These are phyloP conservation scores for Plectosphaerella sp. DNA, from an alignment of 2,329 filamentous ascomycete species.

Conservation along the genomic window DNA sequence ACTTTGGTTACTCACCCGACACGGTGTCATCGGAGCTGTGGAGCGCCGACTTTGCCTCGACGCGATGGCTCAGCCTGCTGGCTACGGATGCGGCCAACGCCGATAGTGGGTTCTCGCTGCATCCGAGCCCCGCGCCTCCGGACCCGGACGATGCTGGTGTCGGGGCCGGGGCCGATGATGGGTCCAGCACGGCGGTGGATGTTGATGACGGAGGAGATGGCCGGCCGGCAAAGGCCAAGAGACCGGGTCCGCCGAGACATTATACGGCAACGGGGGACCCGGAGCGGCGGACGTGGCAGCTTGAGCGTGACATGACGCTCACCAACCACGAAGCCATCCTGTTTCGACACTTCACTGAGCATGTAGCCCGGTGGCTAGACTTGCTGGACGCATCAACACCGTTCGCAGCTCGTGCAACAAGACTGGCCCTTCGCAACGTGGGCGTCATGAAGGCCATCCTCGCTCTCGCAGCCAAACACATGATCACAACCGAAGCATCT, in stretches of 20 bases:
- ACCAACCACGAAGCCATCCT: conserved; percentile 19
- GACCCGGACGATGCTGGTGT: neutral
- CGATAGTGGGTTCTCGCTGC: conserved; percentile 22
- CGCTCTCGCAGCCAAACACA: conserved; percentile 48
- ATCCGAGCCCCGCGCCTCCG: conserved; percentile 11
- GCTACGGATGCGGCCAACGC: conserved; percentile 25
- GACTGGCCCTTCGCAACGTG: conserved; percentile 41
- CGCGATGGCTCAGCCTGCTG: conserved; percentile 23
- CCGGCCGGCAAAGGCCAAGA: conserved; percentile 3
- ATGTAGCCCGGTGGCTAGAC: conserved; percentile 17
- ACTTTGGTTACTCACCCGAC: conserved; percentile 15
- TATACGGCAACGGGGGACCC: conserved; percentile 6
- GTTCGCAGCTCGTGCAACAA: conserved; percentile 26
- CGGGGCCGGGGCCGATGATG: neutral
- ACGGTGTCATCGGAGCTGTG: conserved; percentile 20
- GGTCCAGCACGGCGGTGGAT: neutral
- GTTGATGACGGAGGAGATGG: neutral
- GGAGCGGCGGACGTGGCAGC: conserved; percentile 21
- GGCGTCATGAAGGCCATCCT: conserved; percentile 55
- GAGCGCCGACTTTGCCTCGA: conserved; percentile 22
- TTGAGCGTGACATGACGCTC: conserved; percentile 15
- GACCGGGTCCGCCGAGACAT: conserved; percentile 4
- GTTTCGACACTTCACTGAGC: conserved; percentile 22
- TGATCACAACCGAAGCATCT: neutral
- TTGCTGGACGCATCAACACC: conserved; percentile 25